Base-by-base conservation (phyloP, 1,139 yeast species). In the Saccharomyces hybrid region DNA sequence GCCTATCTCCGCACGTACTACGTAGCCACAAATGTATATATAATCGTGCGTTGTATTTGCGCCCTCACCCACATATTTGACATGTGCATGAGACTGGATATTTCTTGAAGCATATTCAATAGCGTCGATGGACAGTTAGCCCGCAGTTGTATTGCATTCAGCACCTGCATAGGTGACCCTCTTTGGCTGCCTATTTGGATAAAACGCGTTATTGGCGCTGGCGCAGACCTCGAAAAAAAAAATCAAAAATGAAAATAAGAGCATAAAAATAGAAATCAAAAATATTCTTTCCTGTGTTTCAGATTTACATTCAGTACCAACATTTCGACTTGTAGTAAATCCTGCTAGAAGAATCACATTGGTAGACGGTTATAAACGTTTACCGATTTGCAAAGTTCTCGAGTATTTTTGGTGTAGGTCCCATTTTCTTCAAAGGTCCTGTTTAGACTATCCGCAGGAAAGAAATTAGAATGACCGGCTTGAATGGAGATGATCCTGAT, bases 401-500 rank as follows among this genome's bases (percentile, higher is more conserved):
- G 20, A 38, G 44, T 38, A 13, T 38, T 38, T 38, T 20, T 38
- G 44, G 44, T 38, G 25, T n/a, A 5, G 20, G 20, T 20, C 13
- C 44, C 25, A 9, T 38, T 38, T 38, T 38, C 44, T 38, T 23
- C 44, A 38, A 20, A 9, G 44, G 44, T 34, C 25, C n/a, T 9
- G 44, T 20, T 38, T 9, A 38, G 9, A 38, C 25, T 16, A 20
- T 38, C 44, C 20, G 25, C 20, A 38, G 25, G 11, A 9, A 20
- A 23, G 25, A 38, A 20, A 38, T 23, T 23, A 38, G 25, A n/a
- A 47, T 28, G 26, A 47, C 25, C 31, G 34, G 20, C 14, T 41
- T 49, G 51, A 27, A 30, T 14, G 51, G 51, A 20, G 47, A 27
- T 27, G 59, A 55, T 50, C 56, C 58, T 23, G 65, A 62, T 48